These are phyloP conservation scores for Cornus kousa DNA, from an alignment of 148 eudicot genomes.

Conservation along the genomic window DNA sequence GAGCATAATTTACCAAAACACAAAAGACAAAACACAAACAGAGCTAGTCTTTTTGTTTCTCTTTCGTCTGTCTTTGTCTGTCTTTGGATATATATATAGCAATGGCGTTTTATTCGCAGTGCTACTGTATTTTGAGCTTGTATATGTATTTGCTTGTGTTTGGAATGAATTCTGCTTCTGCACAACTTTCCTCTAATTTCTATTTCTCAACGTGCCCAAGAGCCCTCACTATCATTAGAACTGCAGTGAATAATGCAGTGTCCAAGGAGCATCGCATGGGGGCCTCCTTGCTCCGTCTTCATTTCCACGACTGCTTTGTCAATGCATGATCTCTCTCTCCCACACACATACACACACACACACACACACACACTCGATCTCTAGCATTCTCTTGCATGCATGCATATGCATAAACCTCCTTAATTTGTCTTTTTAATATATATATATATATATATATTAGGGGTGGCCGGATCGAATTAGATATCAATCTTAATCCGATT, in stretches of 20 bases:
- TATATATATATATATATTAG: no score
- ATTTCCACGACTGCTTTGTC: slow-evolving; percentile 35
- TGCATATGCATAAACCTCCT: no score
- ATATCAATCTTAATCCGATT: no score
- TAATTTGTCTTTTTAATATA: no score
- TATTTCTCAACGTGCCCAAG: slow-evolving; percentile 20
- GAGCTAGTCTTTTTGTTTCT: neutral
- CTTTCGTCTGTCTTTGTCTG: neutral
- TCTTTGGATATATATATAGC: neutral
- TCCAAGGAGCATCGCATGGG: slow-evolving; percentile 28
- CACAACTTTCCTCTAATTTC: slow-evolving; percentile 22
- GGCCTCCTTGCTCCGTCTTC: slow-evolving; percentile 34
- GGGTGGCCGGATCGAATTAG: no score
- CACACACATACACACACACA: neutral
- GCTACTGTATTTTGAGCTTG: neutral
- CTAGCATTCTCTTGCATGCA: no score
- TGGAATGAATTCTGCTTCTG: slow-evolving; percentile 16
- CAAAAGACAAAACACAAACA: neutral
- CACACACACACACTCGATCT: no score
- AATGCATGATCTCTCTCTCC: slow-evolving; percentile 23
- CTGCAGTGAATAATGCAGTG: slow-evolving; percentile 22
- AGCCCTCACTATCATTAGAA: slow-evolving; percentile 17
- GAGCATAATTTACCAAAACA: neutral
- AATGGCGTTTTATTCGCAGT: neutral
- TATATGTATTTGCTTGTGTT: neutral